phyloP scores from a whole-genome alignment of 371 early-diverging fungal genomes.

The Zychaea mexicana region DNA sequence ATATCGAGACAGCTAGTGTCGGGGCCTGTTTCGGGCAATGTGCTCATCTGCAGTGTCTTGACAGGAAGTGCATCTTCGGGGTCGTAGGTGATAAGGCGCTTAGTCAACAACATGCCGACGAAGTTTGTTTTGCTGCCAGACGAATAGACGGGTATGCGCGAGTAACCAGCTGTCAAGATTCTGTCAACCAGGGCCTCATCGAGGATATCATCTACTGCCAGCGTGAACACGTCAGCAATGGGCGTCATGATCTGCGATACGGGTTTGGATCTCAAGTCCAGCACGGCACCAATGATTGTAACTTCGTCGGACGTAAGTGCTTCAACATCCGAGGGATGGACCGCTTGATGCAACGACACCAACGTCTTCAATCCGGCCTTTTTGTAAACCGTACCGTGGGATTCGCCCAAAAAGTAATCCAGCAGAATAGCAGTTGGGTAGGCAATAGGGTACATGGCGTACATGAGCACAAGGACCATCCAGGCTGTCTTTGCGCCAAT shows the following conservation, averaged over 20 bases:
- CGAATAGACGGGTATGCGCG: conserved; percentile 85
- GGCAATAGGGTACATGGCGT: conserved; percentile 72
- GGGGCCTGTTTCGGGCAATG: conserved; percentile 72
- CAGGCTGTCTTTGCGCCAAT: conserved; percentile 69
- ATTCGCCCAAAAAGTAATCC: conserved; percentile 79
- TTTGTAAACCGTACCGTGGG: conserved; percentile 80
- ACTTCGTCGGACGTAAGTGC: conserved; percentile 90
- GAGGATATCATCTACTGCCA: conserved; percentile 69
- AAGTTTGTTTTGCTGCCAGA: conserved; percentile 66
- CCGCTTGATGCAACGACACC: conserved; percentile 85
- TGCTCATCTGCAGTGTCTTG: conserved; percentile 65
- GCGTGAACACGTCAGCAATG: conserved; percentile 80
- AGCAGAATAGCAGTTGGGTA: conserved; percentile 81
- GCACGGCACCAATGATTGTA: conserved; percentile 77
- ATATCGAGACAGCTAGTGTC: conserved; percentile 87
- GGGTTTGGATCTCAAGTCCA: conserved; percentile 87
- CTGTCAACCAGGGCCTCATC: conserved; percentile 68
- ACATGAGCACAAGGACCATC: conserved; percentile 72
- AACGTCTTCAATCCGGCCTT: conserved; percentile 87
- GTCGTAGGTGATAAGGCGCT: conserved; percentile 82
- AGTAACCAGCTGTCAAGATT: conserved; percentile 86
- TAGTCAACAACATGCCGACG: conserved; percentile 89
- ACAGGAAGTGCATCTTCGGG: conserved; percentile 83
- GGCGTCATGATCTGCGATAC: conserved; percentile 88
- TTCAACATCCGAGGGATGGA: conserved; percentile 68